Base-by-base conservation (phyloP, 2,329 filamentous ascomycete species). In the Didymella keratinophila region DNA sequence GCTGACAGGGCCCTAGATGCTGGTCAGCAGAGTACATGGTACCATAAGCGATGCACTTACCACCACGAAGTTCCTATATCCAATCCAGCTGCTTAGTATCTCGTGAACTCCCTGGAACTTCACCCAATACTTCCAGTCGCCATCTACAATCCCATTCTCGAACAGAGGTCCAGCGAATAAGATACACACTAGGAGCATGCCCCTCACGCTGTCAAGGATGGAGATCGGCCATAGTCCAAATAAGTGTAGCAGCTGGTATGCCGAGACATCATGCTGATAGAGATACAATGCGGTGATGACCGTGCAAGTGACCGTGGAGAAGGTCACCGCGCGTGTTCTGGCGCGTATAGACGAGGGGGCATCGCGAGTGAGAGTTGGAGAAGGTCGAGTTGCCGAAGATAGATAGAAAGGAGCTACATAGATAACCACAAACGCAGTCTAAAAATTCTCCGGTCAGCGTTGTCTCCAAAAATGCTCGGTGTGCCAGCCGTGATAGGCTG, bases 361-460 rank as follows among this genome's bases (percentile, higher is more conserved):
- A 85, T 98, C 93, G 72, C 95, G 88, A 60, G 91, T 91, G 27
- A 96, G 85, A 53, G 84, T 86, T 25, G 87, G 84, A 8, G 92
- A 95, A 7, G 93, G 93, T 51, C 93, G 87, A 5, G 94, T 96
- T 20, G 87, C 84, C 4, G 87, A 78, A 20, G 89, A 95, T 63
- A 94, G 82, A 81, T 99, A 97, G 78, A 98, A 92, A 23, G 95
- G 94, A 3, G 91, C 81, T 69, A 99, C 91, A 79, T 98, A 99
- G 80, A 92, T 79, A 67, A 93, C 77, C n/a, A 92, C 96, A 78
- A 96, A 96, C 61, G 88, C 78, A 62, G 93, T 79, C 91, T 91
- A 61, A 43, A 64, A 44, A 51, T 16, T 32, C 49, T 61, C 48
- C 44, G 46, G 68, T 75, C 60, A 75, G 69, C 56, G 30, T 54